Evolutionary conservation across 805 yeast genomes (phyloP), one percentile per base, ranked within the genome.

Genomic region (Saturnispora silvae): DNA sequence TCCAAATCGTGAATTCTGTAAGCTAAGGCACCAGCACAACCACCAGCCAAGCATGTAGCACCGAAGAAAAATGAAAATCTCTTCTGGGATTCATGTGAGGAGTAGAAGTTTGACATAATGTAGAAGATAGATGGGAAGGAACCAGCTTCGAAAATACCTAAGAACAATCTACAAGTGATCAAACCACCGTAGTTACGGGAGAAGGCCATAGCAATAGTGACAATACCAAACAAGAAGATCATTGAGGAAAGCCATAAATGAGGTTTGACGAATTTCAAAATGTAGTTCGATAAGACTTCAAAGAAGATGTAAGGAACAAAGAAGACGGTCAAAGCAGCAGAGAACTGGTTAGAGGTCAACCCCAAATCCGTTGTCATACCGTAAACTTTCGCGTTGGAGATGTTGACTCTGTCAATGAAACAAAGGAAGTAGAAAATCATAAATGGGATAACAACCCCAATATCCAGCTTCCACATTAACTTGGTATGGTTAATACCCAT

Each of bases 341-440:
- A 75, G 61, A 67, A 80, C 49, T 80, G 77, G 46, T 67, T 65
- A 7, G 79, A 79, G 2, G 56, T 54, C 29, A 83, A 61, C 15
- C 64, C 49, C 25, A 83, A 56, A 40, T 75, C 81, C 1, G 49
- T 56, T 16, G 65, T 65, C 63, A 83, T 63, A 10, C 85, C 85
- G 51, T 81, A 81, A 38, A 78, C 70, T 42, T 75, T 75, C 6
- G 94, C 94, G 56, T 83, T 82, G 22, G 87, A 75, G 43, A 83
- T 80, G 54, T 83, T 83, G 41, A 82, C 87, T 55, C 94, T 67
- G 54, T 83, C 94, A 50, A 83, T 60, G 51, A 82, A 83, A 1
- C 89, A 78, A 43, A 82, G 66, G 55, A 83, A 73, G 51, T 83
- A 83, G 31, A 83, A 63, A 20, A 81, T 50, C 50, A 85, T 74